Conservation (phyloP, 139 green algal genomes). For the Volvox reticuliferus region DNA sequence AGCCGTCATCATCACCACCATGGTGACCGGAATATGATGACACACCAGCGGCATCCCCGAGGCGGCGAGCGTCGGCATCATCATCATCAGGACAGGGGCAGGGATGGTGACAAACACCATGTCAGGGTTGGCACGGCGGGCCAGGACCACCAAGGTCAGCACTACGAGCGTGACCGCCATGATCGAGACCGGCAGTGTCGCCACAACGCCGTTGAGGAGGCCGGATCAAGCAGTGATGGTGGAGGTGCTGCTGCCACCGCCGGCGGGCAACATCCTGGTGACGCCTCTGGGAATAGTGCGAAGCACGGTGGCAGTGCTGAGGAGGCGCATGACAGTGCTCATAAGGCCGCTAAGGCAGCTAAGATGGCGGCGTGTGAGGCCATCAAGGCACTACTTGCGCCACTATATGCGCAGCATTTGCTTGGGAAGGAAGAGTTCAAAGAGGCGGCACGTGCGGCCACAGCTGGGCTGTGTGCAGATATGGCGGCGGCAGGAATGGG, state of each 20-base stretch:
- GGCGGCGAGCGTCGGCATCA: background rate
- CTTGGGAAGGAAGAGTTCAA: slow-evolving; percentile 18
- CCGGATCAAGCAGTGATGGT: background rate
- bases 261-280: background rate
- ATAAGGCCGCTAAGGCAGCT: background rate
- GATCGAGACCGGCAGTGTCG: background rate
- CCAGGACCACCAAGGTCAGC: background rate
- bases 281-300: background rate
- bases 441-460: background rate
- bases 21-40: background rate
- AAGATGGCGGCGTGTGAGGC: background rate
- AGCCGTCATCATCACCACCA: background rate
- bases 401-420: background rate
- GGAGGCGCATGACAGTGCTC: background rate
- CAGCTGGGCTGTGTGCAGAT: background rate
- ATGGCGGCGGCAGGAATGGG: background rate
- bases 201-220: background rate
- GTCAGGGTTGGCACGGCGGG: background rate
- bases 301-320: background rate
- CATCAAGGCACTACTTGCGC: background rate
- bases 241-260: background rate
- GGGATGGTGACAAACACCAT: background rate
- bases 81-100: background rate
- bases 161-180: background rate
- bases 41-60: background rate